phyloP scores from a whole-genome alignment of 2,329 filamentous ascomycete genomes.

The Furcasterigmium sp. region DNA sequence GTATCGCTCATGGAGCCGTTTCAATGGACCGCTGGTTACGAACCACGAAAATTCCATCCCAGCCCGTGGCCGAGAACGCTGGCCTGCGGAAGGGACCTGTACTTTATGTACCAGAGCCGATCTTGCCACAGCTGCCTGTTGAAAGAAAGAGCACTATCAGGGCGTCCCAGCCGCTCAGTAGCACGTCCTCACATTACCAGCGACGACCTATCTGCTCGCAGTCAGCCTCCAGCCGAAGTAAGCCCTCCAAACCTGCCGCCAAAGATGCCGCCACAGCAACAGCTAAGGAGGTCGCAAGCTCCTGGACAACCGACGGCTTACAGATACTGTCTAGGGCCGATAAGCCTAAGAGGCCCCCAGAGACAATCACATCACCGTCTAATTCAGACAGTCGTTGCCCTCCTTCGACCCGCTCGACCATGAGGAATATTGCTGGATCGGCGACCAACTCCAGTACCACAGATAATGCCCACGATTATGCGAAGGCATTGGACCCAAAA shows the following conservation, averaged over 20 bases:
- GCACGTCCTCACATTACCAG: too few relatives aligned
- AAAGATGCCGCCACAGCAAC: constrained; percentile 13
- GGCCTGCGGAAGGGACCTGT: constrained; percentile 7
- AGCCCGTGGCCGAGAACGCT: constrained; percentile 4
- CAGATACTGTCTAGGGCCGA: constrained; percentile 32
- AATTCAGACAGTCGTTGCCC: constrained; percentile 31
- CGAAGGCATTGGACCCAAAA: too few relatives aligned
- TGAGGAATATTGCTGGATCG: constrained; percentile 2
- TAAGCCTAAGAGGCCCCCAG: constrained; percentile 15
- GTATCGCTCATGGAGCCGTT: constrained; percentile 16
- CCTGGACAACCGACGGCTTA: constrained; percentile 38
- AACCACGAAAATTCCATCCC: constrained; percentile 27
- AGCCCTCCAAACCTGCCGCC: constrained; percentile 20
- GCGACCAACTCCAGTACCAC: too few relatives aligned
- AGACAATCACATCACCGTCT: constrained; percentile 40
- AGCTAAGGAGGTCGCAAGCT: constrained; percentile 13
- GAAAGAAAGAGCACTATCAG: too few relatives aligned
- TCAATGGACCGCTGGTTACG: constrained; percentile 35
- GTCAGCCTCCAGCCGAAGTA: constrained; percentile 17
- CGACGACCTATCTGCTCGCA: too few relatives aligned
- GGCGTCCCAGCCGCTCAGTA: too few relatives aligned
- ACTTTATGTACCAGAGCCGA: background rate
- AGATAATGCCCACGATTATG: too few relatives aligned
- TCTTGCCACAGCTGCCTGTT: too few relatives aligned
- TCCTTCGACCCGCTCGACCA: constrained; percentile 18